Evolutionary conservation across 768 basidiomycete species (phyloP).

Genomic region (Pleurotus ostreatus): DNA sequence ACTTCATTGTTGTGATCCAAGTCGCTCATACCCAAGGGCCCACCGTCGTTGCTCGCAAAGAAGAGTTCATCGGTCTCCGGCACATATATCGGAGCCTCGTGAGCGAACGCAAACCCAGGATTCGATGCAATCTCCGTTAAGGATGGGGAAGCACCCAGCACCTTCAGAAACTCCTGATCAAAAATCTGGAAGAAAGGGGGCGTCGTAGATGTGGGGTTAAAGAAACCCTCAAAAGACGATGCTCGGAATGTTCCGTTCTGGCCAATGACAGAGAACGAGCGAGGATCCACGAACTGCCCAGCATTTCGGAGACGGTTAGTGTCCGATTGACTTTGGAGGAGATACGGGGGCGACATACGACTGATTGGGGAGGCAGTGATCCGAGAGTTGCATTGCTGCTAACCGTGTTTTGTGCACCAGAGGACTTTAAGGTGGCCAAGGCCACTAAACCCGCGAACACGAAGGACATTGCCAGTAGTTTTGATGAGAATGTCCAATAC

Average conservation of each 20-base stretch:
- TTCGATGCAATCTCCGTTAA: conserved; percentile 59
- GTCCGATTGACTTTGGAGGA: not conserved
- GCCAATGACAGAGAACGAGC: conserved; percentile 48
- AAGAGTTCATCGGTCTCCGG: conserved; percentile 67
- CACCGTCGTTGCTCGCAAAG: conserved; percentile 71
- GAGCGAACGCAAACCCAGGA: conserved; percentile 65
- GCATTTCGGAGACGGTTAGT: not conserved
- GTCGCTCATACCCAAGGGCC: conserved; percentile 58
- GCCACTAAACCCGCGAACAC: not conserved
- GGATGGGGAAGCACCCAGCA: conserved; percentile 55
- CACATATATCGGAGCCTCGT: conserved; percentile 73
- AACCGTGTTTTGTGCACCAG: conserved; percentile 10
- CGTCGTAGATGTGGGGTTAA: conserved; percentile 59
- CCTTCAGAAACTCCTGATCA: conserved; percentile 45
- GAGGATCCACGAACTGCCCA: conserved; percentile 46
- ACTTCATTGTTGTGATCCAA: conserved; percentile 61
- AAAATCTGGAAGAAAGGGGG: conserved; percentile 58
- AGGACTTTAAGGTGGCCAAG: conserved; percentile 1
- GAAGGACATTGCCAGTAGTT: conserved; percentile 1
- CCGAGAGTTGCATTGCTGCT: conserved; percentile 11
- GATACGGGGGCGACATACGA: conserved; percentile 14
- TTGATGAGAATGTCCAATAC: not conserved
- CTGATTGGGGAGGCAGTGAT: conserved; percentile 22
- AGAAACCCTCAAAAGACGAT: conserved; percentile 34
- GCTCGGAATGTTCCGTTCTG: conserved; percentile 35